These are phyloP conservation scores for Pseudonitzschia pungens DNA, from an alignment of 108 stramenopile genomes.

Conservation along the genomic window DNA sequence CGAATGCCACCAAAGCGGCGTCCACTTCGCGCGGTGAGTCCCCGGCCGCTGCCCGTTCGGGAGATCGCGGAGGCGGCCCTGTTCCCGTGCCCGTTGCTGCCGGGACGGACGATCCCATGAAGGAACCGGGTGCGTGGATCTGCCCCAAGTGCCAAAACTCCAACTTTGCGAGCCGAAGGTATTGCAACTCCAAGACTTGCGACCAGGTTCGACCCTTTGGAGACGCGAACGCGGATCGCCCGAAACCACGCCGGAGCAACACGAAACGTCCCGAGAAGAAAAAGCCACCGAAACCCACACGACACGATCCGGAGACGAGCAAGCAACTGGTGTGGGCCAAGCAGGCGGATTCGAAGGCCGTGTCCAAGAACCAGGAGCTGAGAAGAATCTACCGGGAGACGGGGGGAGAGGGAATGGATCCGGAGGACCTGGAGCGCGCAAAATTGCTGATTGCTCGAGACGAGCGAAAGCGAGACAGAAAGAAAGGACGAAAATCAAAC, in stretches of 20 bases:
- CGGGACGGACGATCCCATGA: neutral
- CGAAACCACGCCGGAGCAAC: neutral
- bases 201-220: constrained; percentile 5
- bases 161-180: constrained; percentile 24
- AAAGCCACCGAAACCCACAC: neutral
- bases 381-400: neutral
- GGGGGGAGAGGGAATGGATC: constrained; percentile 10
- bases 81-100: neutral
- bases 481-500: neutral
- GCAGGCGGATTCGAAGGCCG: constrained; percentile 19
- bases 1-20: too few species aligned
- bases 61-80: too few species aligned
- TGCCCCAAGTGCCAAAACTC: constrained; percentile 22
- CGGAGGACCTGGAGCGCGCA: constrained; percentile 15
- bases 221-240: neutral
- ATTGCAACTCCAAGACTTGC: constrained; percentile 21
- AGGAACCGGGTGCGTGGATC: constrained; percentile 12
- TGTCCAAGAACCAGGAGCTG: constrained; percentile 8
- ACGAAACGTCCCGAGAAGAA: neutral
- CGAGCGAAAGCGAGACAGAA: constrained; percentile 22
- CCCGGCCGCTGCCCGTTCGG: too few species aligned
- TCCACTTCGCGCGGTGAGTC: too few species aligned
- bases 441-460: constrained; percentile 23
- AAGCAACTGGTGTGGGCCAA: constrained; percentile 26
- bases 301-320: constrained; percentile 26